A percentile compares a stretch with the other conserved stretches of the same genome.
phyloP scores from a whole-genome alignment of 495 filamentous ascomycete species.

The Aspergillus mulundensis region DNA sequence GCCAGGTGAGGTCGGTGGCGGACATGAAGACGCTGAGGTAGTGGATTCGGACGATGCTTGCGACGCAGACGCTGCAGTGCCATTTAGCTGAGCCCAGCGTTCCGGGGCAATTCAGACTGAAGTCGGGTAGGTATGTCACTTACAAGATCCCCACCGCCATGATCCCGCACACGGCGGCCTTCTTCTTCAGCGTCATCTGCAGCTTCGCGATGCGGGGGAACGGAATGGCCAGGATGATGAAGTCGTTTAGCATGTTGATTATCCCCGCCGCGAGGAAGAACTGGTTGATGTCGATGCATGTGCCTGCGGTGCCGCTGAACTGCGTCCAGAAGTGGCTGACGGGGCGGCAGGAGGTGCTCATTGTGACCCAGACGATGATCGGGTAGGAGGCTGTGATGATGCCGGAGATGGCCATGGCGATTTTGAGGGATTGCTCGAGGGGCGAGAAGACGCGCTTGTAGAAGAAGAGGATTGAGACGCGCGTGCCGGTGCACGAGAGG shows the following conservation, averaged over 20 bases:
- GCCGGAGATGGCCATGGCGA: not conserved
- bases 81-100: not conserved
- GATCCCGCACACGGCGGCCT: not conserved
- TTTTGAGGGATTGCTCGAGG: not conserved
- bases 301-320: not conserved
- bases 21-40: slow-evolving; percentile 1
- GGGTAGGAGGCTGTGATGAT: not conserved
- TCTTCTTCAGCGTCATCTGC: slow-evolving; percentile 1
- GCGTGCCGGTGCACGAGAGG: not conserved
- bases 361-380: not conserved
- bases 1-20: slow-evolving; percentile 3
- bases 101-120: not conserved
- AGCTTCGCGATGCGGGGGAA: not conserved
- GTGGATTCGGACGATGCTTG: slow-evolving; percentile 2
- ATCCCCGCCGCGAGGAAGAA: not conserved
- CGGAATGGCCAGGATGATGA: not conserved
- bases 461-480: slow-evolving; percentile 5
- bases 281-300: not conserved
- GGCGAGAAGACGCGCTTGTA: slow-evolving; percentile 4
- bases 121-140: not conserved
- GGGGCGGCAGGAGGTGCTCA: slow-evolving; percentile 1
- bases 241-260: slow-evolving; percentile 2
- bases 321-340: slow-evolving; percentile 1
- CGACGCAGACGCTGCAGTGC: not conserved
- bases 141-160: slow-evolving; percentile 1